Percentiles rank a stretch among this genome's conserved stretches.
phyloP scores from a whole-genome alignment of 169 alveolate genomes.

The Babesia sp. region DNA sequence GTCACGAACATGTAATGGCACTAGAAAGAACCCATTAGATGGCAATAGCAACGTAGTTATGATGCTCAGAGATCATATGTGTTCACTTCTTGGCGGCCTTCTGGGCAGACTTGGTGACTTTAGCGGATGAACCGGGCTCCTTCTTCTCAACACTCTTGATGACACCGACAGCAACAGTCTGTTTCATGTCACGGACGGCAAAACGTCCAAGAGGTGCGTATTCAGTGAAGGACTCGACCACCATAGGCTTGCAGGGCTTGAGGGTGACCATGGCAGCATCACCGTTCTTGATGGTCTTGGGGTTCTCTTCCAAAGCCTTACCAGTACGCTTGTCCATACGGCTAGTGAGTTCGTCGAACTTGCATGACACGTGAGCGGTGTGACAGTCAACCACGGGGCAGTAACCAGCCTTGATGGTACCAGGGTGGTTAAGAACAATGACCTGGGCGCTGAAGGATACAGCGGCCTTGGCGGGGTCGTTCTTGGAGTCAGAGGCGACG shows the following conservation, averaged over 20 bases:
- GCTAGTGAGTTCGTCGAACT: conserved; percentile 89
- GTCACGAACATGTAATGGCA: neutral
- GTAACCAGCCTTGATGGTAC: conserved; percentile 96
- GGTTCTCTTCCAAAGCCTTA: conserved; percentile 93
- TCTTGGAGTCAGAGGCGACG: conserved; percentile 95
- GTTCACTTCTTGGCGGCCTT: conserved; percentile 68
- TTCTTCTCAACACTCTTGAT: conserved; percentile 95
- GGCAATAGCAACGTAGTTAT: conserved; percentile 1
- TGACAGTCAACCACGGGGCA: conserved; percentile 97
- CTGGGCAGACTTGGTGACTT: conserved; percentile 78
- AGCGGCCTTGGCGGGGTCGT: conserved; percentile 97
- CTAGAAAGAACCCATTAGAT: conserved; percentile 23
- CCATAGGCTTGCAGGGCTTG: conserved; percentile 95
- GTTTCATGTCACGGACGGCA: conserved; percentile 98
- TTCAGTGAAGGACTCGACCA: conserved; percentile 94
- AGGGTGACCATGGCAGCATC: conserved; percentile 95
- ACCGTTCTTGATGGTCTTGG: conserved; percentile 93
- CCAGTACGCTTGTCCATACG: conserved; percentile 97
- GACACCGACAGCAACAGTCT: conserved; percentile 98
- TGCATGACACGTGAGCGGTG: conserved; percentile 98
- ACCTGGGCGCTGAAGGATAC: conserved; percentile 93
- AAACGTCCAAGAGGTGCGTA: conserved; percentile 99
- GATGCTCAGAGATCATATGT: neutral
- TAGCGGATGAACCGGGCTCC: conserved; percentile 88
- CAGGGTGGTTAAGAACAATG: conserved; percentile 96